These are phyloP conservation scores for Phytophthora idaei DNA, from an alignment of 352 stramenopile genomes.

Conservation along the genomic window DNA sequence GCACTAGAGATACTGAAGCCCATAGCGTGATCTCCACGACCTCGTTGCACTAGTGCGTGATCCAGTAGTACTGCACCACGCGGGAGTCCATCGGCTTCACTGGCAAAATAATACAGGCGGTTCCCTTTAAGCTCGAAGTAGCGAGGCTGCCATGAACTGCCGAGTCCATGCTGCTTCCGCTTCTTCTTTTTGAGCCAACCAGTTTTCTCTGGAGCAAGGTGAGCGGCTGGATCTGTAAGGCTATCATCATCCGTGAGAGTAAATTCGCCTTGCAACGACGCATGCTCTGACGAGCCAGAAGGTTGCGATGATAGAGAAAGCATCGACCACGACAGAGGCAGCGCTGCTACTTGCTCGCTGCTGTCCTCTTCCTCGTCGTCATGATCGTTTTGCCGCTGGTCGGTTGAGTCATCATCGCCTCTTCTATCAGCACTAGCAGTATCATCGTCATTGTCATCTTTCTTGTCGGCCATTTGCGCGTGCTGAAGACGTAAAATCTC, in stretches of 20 bases:
- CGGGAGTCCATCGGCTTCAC: conserved; percentile 73
- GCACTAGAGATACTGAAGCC: conserved; percentile 76
- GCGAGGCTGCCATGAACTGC: conserved; percentile 72
- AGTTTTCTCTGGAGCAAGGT: conserved; percentile 60
- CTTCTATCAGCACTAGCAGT: conserved; percentile 1
- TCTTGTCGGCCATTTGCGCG: conserved; percentile 21
- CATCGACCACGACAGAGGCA: conserved; percentile 68
- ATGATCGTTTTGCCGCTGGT: conserved; percentile 21
- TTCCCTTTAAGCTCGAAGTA: conserved; percentile 88
- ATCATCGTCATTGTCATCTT: conserved; percentile 1
- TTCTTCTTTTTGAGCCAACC: conserved; percentile 85
- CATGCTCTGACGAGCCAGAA: conserved; percentile 36
- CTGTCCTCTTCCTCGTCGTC: conserved; percentile 38
- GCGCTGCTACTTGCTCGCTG: conserved; percentile 38
- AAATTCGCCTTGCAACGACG: conserved; percentile 33
- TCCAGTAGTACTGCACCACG: conserved; percentile 75
- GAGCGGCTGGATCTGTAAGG: conserved; percentile 15
- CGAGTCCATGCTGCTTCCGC: conserved; percentile 73
- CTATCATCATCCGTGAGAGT: conserved; percentile 25
- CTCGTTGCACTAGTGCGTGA: conserved; percentile 67
- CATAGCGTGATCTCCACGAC: conserved; percentile 65
- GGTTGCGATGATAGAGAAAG: conserved; percentile 61
- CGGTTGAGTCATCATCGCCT: conserved; percentile 16
- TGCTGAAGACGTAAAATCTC: conserved; percentile 28
- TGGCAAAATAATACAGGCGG: conserved; percentile 80